Evolutionary conservation across 345 rosid genomes (phyloP).

Genomic region (Hevea brasiliensis): DNA sequence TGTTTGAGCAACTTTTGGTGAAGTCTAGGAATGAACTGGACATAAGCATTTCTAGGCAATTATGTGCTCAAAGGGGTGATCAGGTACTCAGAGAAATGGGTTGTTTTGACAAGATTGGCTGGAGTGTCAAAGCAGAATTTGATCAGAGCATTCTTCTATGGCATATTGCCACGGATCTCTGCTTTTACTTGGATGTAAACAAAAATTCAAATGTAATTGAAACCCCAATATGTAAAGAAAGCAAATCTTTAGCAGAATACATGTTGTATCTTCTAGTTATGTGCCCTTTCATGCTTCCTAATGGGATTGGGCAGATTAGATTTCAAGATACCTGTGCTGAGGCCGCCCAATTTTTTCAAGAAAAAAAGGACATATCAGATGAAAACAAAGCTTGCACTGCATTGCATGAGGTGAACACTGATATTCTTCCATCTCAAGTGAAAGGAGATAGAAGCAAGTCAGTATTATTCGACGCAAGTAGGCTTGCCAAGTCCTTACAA

Average conservation of each 20-base stretch:
- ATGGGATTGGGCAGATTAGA: constrained; percentile 32
- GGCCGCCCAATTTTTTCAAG: not conserved
- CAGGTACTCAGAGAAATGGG: too few species aligned
- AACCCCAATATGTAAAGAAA: constrained; percentile 6
- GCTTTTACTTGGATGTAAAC: constrained; percentile 22
- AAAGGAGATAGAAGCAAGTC: constrained; percentile 49
- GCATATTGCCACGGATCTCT: constrained; percentile 58
- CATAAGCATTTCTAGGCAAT: too few species aligned
- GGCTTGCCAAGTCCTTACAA: constrained; percentile 33
- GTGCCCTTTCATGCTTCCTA: constrained; percentile 28
- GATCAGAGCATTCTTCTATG: constrained; percentile 53
- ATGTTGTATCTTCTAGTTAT: constrained; percentile 33
- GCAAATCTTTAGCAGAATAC: too few species aligned
- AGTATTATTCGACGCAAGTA: constrained; percentile 34
- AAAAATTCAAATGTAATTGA: not conserved
- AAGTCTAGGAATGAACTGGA: too few species aligned
- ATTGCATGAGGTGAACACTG: constrained; percentile 27
- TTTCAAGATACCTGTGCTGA: too few species aligned
- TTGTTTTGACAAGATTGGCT: too few species aligned
- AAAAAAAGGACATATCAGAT: constrained; percentile 2
- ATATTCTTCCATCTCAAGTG: constrained; percentile 21
- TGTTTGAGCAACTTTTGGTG: too few species aligned
- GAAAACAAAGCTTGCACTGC: constrained; percentile 18
- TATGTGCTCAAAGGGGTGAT: too few species aligned
- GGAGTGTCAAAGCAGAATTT: constrained; percentile 30